These are phyloP conservation scores for Falciphora oryzae DNA, from an alignment of 2,329 filamentous ascomycete genomes.

Conservation along the genomic window DNA sequence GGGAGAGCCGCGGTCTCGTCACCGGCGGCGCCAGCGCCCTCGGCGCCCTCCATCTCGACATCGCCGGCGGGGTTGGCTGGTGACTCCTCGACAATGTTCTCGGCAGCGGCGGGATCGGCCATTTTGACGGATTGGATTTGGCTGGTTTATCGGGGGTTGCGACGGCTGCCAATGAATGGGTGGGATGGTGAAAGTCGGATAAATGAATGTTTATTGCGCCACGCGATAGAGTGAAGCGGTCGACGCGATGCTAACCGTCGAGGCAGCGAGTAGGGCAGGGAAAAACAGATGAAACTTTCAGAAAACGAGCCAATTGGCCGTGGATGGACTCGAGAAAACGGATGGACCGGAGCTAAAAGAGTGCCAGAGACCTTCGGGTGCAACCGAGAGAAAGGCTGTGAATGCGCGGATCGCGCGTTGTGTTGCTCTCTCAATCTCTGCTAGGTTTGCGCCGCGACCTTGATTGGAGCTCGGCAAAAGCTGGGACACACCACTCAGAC, in stretches of 20 bases:
- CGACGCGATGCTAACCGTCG: neutral
- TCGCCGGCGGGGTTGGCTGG: slow-evolving; percentile 17
- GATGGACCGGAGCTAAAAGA: neutral
- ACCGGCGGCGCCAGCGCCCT: slow-evolving; percentile 29
- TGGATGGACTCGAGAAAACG: too few species aligned
- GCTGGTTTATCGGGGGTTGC: neutral
- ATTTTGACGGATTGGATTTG: slow-evolving; percentile 13
- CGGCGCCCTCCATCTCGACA: slow-evolving; percentile 22
- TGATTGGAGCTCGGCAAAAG: too few species aligned
- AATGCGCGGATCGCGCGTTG: too few species aligned
- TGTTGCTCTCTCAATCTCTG: too few species aligned
- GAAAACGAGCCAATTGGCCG: neutral
- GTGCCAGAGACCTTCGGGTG: neutral
- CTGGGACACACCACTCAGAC: too few species aligned
- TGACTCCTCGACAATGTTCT: slow-evolving; percentile 22
- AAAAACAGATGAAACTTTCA: neutral
- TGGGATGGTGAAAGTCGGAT: neutral
- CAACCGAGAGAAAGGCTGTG: too few species aligned
- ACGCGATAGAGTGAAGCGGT: neutral
- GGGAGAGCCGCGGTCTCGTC: slow-evolving; percentile 26
- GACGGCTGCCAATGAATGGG: neutral
- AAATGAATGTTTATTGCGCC: neutral
- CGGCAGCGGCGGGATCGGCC: slow-evolving; percentile 23
- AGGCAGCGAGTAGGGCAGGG: neutral
- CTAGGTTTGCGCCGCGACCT: too few species aligned